Evolutionary conservation across 495 filamentous ascomycete genomes (phyloP), one percentile per base, ranked within the genome.

Genomic region (Penicillium verhagenii): DNA sequence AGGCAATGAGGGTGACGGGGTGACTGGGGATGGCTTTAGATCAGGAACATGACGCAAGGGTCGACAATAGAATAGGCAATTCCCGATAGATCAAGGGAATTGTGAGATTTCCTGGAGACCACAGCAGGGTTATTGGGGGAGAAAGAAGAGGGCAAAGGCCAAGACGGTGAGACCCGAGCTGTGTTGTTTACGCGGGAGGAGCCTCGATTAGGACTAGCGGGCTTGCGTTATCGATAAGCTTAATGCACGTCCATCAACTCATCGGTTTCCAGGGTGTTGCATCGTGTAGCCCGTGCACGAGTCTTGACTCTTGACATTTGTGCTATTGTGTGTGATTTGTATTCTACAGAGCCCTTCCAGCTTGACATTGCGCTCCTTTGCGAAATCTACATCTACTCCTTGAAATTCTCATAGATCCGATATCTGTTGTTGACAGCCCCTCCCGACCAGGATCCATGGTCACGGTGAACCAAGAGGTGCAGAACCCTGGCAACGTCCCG

Each of bases 161-260:
- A 47, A 59, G 60, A 57, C 64, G 70, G 73, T 73, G 70, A 76
- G 70, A 68, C 71, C 71, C 67, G 66, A 75, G 58, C 52, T 56
- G 42, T 63, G 62, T 60, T 69, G 69, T 75, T 76, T 76, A 74
- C 70, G 59, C 42, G 42, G 42, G 33, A 70, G 66, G 54, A 64
- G 50, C n/a, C 69, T 61, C 33, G 20, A 69, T 72, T 40, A 38
- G 72, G 73, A 50, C 60, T 73, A 76, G 73, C 50, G 67, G 25
- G 9, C 25, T 35, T 18, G 25, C 8, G 62, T 72, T 76, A 76
- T 76, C 73, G 73, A 76, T 76, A 76, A 76, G 73, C 72, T 76
- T 74, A 74, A 68, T 69, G 53, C 47, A 37, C 33, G 29, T 21
- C 18, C 11, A 28, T 28, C 10, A 28, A 9, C 13, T 35, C 13